Evolutionary conservation across 805 yeast species (phyloP).

Genomic region (Pichia sporocuriosa): DNA sequence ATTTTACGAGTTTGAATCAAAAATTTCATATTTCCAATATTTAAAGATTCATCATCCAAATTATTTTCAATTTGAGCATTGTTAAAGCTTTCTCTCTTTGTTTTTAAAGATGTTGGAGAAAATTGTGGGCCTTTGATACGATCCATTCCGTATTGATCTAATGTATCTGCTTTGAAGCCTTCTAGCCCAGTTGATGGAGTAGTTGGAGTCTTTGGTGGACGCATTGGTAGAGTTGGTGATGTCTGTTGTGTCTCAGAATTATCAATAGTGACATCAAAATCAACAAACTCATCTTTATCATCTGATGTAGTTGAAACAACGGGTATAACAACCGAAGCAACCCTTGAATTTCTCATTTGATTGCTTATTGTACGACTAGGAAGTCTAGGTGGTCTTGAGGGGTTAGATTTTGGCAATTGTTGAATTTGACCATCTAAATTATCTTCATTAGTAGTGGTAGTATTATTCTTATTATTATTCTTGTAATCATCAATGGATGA

Average conservation of each 20-base stretch:
- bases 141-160: slow-evolving; percentile 12
- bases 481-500: too few relatives aligned
- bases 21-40: slow-evolving; percentile 3
- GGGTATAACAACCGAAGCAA: slow-evolving; percentile 8
- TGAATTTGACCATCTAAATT: neutral
- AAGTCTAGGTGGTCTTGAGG: slow-evolving; percentile 2
- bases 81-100: neutral
- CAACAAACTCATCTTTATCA: neutral
- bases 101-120: slow-evolving; percentile 7
- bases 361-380: neutral
- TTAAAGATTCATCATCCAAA: neutral
- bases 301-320: neutral
- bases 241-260: neutral
- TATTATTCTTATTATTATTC: too few relatives aligned
- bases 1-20: slow-evolving; percentile 12
- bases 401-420: neutral
- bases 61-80: neutral
- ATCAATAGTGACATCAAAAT: neutral
- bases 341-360: slow-evolving; percentile 4
- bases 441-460: too few relatives aligned
- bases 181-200: neutral
- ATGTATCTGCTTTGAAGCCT: slow-evolving; percentile 1
- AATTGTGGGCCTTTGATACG: slow-evolving; percentile 7
- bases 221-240: slow-evolving; percentile 4
- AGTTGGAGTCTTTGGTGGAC: slow-evolving; percentile 5